Base-by-base conservation (phyloP, 2,329 filamentous ascomycete genomes). In the Fusarium nurragi region DNA sequence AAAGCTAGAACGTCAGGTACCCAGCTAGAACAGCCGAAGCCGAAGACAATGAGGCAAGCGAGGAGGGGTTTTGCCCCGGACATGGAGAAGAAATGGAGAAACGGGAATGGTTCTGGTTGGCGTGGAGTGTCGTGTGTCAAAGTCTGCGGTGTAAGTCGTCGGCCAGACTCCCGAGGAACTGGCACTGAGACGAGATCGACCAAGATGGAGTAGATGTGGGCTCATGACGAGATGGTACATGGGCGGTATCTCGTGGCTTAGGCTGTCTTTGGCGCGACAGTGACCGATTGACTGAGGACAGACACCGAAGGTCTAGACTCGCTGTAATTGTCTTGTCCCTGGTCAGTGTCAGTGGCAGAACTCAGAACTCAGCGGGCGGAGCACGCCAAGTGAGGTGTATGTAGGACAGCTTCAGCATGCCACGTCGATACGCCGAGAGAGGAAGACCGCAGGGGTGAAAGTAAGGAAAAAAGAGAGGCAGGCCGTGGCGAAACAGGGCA, bases 111-210 rank as follows among this genome's bases (percentile, higher is more conserved):
- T 41, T 66, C 32, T 30, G 36, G 25, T 40, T 50, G 47, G 47
- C 32, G 40, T 44, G 54, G 36, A 21, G 26, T 50, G 47, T 26
- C 28, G 44, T 44, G 54, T 61, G 66, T 62, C 64, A 58, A 57
- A 54, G 46, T 50, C 48, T 56, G 36, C 43, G 46, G 48, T 54
- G 34, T 57, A 60, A 54, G 60, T 59, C 45, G 43, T 39, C 58
- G 54, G 55, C 54, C 40, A 56, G 43, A 55, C 52, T 60, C 65
- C 64, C 68, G 57, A 68, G 60, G 56, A 69, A 54, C 66, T 68
- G 68, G 66, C 58, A 56, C 66, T 64, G 68, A 55, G 54, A 66
- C 68, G 53, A 53, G 65, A 69, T 66, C 60, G 59, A 53, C 56
- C 34, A 51, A 45, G 62, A 57, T 63, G 43, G 62, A 50, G 52